Base-by-base conservation (phyloP, 176 grass and related monocot species). In the Raddia distichophylla region DNA sequence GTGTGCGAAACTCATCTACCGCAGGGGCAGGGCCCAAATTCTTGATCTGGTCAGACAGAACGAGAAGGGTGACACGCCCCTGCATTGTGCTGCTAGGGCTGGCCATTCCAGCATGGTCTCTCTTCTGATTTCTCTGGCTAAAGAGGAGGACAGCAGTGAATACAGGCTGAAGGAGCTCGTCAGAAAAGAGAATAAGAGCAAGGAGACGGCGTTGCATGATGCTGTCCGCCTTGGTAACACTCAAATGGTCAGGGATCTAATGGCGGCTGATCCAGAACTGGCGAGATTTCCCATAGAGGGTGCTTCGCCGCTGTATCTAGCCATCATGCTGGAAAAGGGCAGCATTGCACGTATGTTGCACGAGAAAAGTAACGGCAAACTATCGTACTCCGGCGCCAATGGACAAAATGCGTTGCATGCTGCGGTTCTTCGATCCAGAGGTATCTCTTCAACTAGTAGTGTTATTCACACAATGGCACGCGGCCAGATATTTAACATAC, bases 391-490 rank as follows among this genome's bases (percentile, higher is more conserved):
- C 0, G 75, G 75, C 51, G 1, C 46, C 13, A 32, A 64, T n/a
- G 75, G 60, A 15, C 56, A 77, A 61, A 78, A 78, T 52, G 75
- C 46, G 2, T n/a, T 78, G 46, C 75, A 78, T 37, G 46, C 48
- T 64, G 60, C 60, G 0, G 8, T 64, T 49, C 20, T 78, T 10
- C 48, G 49, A 3, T 32, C 27, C 4, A 46, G 3, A 78, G 60
- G 76, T 64, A 66, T 40, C 1, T 27, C 27, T 27, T 27, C 27
- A 27, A 27, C 1, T 27, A 27, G 27, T 1, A 27, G 27, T 27
- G 27, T 27, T 27, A 1, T 27, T 27, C 27, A 27, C 27, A 27
- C 27, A n/a, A n/a, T n/a, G n/a, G n/a, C n/a, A 27, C 27, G 1
- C 27, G 27, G 27, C 27, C 27, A 27, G 27, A 27, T 27, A 27